A percentile compares a stretch with the other conserved stretches of the same genome.
Evolutionary conservation across 441 rosid genomes (phyloP).

Genomic region (Populus hybrid): DNA sequence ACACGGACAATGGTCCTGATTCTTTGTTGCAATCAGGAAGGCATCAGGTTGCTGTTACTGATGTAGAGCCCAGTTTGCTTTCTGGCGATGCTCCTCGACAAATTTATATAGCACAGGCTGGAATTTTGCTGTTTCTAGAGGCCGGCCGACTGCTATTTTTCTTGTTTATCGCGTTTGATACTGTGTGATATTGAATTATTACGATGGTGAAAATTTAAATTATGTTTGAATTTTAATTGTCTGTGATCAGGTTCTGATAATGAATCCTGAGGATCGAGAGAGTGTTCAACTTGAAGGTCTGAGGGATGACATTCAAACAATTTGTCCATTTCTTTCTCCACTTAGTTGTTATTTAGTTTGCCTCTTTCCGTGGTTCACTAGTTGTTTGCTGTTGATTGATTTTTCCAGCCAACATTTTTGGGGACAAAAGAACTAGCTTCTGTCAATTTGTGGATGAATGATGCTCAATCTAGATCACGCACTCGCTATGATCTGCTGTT

Average conservation of each 20-base stretch:
- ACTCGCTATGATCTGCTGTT: conserved; percentile 69
- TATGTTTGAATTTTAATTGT: background rate
- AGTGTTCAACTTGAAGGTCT: conserved; percentile 65
- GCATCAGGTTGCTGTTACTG: conserved; percentile 5
- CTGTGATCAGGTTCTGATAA: conserved; percentile 53
- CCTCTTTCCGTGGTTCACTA: background rate
- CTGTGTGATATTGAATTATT: background rate
- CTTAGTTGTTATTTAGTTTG: conserved; percentile 14
- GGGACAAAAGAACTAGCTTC: conserved; percentile 57
- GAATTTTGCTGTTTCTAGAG: background rate
- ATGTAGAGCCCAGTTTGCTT: conserved; percentile 19
- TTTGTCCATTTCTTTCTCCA: conserved; percentile 22
- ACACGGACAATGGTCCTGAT: conserved; percentile 18
- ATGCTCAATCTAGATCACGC: conserved; percentile 68
- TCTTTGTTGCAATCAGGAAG: conserved; percentile 12
- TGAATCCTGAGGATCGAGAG: conserved; percentile 70
- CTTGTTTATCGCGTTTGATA: background rate
- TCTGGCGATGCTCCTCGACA: conserved; percentile 47
- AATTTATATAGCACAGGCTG: conserved; percentile 80
- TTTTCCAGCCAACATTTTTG: conserved; percentile 57
- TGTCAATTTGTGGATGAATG: conserved; percentile 88
- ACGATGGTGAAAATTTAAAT: background rate
- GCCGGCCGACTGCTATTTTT: background rate
- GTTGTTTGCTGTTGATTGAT: conserved; percentile 17
- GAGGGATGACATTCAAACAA: conserved; percentile 56